Conservation (phyloP, 2,329 filamentous ascomycete species). For the Nemania serpens region DNA sequence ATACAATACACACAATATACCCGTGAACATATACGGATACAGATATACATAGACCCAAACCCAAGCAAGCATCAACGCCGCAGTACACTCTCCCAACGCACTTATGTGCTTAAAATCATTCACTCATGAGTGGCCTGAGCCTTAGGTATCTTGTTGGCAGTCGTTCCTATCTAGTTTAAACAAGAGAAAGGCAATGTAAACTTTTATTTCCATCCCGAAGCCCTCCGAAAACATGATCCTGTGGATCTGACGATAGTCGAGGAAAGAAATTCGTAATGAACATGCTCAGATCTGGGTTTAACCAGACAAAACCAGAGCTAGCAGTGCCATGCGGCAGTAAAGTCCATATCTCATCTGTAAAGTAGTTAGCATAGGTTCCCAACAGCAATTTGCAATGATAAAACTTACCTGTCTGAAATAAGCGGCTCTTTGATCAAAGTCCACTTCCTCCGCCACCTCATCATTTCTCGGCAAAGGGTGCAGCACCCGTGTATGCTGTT, state of each 20-base stretch:
- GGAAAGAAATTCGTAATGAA: not conserved
- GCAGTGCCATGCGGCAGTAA: constrained; percentile 95
- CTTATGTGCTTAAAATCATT: constrained; percentile 37
- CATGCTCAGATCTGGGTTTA: constrained; percentile 29
- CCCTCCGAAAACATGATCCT: constrained; percentile 18
- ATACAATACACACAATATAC: constrained; percentile 21
- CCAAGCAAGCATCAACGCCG: constrained; percentile 28
- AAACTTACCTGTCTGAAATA: constrained; percentile 97
- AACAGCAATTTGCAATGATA: not conserved
- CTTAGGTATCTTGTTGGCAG: constrained; percentile 37
- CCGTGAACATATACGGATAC: constrained; percentile 15
- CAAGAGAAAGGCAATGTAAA: constrained; percentile 24
- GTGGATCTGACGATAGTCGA: constrained; percentile 1
- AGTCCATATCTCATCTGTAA: constrained; percentile 92
- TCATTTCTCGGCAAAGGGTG: constrained; percentile 93
- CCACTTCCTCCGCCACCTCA: constrained; percentile 93
- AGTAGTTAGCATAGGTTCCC: constrained; percentile 46
- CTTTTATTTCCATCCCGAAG: constrained; percentile 29
- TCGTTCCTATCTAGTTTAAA: constrained; percentile 39
- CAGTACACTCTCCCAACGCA: constrained; percentile 16
- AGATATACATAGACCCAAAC: constrained; percentile 23
- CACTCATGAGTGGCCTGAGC: constrained; percentile 43
- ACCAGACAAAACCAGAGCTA: constrained; percentile 83
- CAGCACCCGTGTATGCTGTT: constrained; percentile 91
- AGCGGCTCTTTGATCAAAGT: constrained; percentile 94